Evolutionary conservation across 2,329 filamentous ascomycete genomes (phyloP).

Genomic region (Trichoderma sp.): DNA sequence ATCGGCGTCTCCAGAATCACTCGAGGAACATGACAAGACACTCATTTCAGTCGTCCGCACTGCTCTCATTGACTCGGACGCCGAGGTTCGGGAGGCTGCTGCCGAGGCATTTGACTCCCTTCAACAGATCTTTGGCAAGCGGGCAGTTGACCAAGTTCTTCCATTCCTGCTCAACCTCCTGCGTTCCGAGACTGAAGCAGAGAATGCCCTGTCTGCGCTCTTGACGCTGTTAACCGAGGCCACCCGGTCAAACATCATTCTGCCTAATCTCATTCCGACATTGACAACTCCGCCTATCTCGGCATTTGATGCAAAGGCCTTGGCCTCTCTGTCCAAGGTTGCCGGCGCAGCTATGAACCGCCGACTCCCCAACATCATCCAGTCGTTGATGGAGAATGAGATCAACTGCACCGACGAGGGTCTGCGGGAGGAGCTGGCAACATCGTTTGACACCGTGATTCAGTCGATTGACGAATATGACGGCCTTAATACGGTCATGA

Average conservation of each 20-base stretch:
- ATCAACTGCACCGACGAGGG: slow-evolving; percentile 74
- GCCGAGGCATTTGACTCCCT: slow-evolving; percentile 96
- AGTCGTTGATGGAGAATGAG: slow-evolving; percentile 91
- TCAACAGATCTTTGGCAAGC: slow-evolving; percentile 92
- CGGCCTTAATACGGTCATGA: slow-evolving; percentile 94
- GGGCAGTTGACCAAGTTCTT: slow-evolving; percentile 90
- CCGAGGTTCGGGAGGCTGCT: slow-evolving; percentile 89
- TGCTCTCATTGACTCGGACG: slow-evolving; percentile 85
- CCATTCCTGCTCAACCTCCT: slow-evolving; percentile 90
- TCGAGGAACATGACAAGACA: slow-evolving; percentile 93
- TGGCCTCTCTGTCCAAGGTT: slow-evolving; percentile 91
- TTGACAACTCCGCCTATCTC: slow-evolving; percentile 88
- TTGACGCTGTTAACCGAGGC: slow-evolving; percentile 92
- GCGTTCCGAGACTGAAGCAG: slow-evolving; percentile 80
- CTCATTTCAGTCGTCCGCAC: slow-evolving; percentile 92
- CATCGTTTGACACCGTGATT: slow-evolving; percentile 85
- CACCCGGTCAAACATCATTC: slow-evolving; percentile 90
- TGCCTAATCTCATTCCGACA: slow-evolving; percentile 94
- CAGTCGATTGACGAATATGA: slow-evolving; percentile 94
- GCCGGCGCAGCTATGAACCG: slow-evolving; percentile 89
- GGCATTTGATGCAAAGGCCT: slow-evolving; percentile 89
- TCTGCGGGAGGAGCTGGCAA: slow-evolving; percentile 71
- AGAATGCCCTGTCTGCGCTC: slow-evolving; percentile 89
- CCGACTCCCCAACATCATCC: slow-evolving; percentile 85
- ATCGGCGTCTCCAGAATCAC: slow-evolving; percentile 81